A percentile compares a stretch with the other conserved stretches of the same genome.
phyloP scores from a whole-genome alignment of 345 rosid species.

The Salix brachista region DNA sequence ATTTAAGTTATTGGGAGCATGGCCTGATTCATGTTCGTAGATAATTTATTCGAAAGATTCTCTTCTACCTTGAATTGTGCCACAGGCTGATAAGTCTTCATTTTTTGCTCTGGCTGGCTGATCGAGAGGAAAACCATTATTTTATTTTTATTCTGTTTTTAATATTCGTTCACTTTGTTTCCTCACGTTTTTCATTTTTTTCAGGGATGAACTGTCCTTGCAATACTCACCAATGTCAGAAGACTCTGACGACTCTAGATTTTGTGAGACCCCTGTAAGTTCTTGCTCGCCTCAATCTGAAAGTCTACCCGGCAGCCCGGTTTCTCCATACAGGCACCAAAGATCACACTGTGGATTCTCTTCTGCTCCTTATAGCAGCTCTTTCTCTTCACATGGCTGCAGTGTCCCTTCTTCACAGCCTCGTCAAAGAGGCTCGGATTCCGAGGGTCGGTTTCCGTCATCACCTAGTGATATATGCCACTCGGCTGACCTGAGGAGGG shows the following conservation, averaged over 20 bases:
- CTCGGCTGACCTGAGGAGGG: constrained; percentile 85
- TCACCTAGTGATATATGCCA: constrained; percentile 98
- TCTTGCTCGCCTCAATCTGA: constrained; percentile 64
- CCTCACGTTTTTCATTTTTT: neutral
- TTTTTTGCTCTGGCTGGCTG: neutral
- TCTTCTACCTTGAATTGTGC: neutral
- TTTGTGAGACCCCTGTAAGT: constrained; percentile 46
- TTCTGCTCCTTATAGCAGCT: constrained; percentile 32
- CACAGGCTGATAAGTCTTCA: neutral
- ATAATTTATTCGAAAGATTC: neutral
- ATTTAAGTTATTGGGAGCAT: no score
- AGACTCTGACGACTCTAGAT: constrained; percentile 72
- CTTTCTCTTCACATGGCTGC: constrained; percentile 34
- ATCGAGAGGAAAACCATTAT: neutral
- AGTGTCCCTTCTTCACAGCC: constrained; percentile 41
- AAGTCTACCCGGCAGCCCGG: constrained; percentile 78
- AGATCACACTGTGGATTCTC: constrained; percentile 48
- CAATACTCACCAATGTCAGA: constrained; percentile 98
- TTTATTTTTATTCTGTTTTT: neutral
- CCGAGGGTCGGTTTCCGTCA: constrained; percentile 91
- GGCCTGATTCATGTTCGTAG: neutral
- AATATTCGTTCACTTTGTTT: neutral
- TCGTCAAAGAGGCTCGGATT: constrained; percentile 75
- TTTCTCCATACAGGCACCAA: constrained; percentile 71
- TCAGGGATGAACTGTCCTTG: constrained; percentile 77